A percentile compares a stretch with the other conserved stretches of the same genome.
These are phyloP conservation scores for Senna tora DNA, from an alignment of 306 rosid genomes.

Conservation along the genomic window DNA sequence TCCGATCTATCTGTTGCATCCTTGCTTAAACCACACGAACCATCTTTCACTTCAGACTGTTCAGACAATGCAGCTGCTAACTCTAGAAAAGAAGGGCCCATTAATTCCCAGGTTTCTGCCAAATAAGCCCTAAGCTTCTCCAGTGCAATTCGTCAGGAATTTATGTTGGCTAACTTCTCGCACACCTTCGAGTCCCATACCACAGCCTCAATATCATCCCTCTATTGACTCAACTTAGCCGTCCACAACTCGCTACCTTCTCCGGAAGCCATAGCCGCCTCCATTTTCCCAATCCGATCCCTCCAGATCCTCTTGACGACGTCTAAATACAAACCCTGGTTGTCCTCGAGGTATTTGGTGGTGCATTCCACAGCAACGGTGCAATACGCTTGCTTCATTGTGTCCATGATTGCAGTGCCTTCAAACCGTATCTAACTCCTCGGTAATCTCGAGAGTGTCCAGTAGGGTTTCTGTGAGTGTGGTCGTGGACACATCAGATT, in stretches of 20 bases:
- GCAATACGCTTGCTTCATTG: conserved; percentile 63
- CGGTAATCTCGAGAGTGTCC: conserved; percentile 56
- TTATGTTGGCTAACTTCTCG: conserved; percentile 50
- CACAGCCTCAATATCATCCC: conserved; percentile 62
- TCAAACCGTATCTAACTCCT: conserved; percentile 42
- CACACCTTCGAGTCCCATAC: conserved; percentile 49
- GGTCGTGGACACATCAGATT: conserved; percentile 42
- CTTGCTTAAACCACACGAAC: not conserved
- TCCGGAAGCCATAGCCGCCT: conserved; percentile 23
- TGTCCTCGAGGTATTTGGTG: conserved; percentile 48
- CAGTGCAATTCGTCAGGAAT: conserved; percentile 59
- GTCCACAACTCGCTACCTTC: conserved; percentile 42
- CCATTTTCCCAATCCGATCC: conserved; percentile 46
- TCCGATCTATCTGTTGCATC: not conserved
- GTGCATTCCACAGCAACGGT: conserved; percentile 80
- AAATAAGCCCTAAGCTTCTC: conserved; percentile 45
- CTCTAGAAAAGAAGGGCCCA: conserved; percentile 64
- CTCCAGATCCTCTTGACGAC: conserved; percentile 69
- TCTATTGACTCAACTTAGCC: conserved; percentile 48
- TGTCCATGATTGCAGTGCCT: conserved; percentile 23
- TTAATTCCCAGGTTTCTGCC: conserved; percentile 58
- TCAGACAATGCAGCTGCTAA: conserved; percentile 37
- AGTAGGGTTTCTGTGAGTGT: conserved; percentile 52
- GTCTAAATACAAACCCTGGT: conserved; percentile 41
- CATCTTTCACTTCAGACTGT: conserved; percentile 5